Evolutionary conservation across 352 stramenopile genomes (phyloP), one percentile per base, ranked within the genome.

Genomic region (Thraustochytrium striatum): DNA sequence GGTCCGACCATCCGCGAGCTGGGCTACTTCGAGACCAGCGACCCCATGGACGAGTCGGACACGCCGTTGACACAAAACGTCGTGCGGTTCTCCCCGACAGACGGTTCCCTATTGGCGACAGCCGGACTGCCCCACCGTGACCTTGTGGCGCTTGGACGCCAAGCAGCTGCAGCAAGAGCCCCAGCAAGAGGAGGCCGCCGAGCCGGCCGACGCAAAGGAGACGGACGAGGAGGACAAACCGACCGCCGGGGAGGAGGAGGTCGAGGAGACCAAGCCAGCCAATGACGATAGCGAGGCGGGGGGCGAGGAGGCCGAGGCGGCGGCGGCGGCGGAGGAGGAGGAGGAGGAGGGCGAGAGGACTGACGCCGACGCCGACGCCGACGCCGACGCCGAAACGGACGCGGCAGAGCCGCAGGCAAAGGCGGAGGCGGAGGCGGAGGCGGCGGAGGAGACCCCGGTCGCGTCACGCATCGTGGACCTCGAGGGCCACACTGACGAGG

Each of bases 11-110:
- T 75, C n/a, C 44, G 25, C 5, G 44, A 75, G 50, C 19, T 75
- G 16, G 44, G 50, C 30, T 61, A 61, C 25, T 75, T 58, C 25
- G 65, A 72, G 19, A 75, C 65, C 5, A 43, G 61, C 36, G 52
- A 35, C 5, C n/a, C 52, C 25, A 5, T 72, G 9, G 65, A 75
- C 50, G 65, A 75, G 11, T 44, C 44, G 5, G n/a, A n/a, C n/a
- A 75, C 65, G 65, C 65, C 65, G 65, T 9, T 43, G 2, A 47
- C 30, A 30, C 65, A 75, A 28, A 75, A 75, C 50, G 65, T 75
- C 16, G 65, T 38, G 25, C 43, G 65, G 19, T 75, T 75, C 36
- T 41, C 9, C 28, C 65, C 65, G 9, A 2, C 39, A 25, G 65
- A 75, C 30, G 21, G 16, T 28, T 28, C 43, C 19, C 7, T 75